Percentiles rank a stretch among this genome's conserved stretches.
phyloP scores from a whole-genome alignment of 352 stramenopile species.

The Poterioochromonas sp. region DNA sequence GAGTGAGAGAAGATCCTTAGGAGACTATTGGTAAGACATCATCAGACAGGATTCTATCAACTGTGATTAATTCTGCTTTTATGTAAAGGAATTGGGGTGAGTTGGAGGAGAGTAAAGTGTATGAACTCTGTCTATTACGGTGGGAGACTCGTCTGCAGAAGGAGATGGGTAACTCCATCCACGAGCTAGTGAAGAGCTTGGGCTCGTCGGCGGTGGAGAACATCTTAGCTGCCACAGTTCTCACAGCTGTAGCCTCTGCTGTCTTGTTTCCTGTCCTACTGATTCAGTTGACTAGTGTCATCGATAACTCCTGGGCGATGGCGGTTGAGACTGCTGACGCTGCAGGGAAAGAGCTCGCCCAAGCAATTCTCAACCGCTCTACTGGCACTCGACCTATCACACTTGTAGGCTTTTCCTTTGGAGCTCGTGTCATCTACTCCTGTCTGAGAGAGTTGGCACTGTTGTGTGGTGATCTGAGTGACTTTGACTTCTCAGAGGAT shows the following conservation, averaged over 20 bases:
- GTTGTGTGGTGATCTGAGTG: too few species aligned
- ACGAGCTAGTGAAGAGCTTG: not conserved
- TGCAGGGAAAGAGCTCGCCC: slow-evolving; percentile 9
- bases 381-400: not conserved
- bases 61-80: too few species aligned
- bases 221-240: not conserved
- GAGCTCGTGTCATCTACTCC: slow-evolving; percentile 16
- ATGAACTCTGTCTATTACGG: not conserved
- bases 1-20: too few species aligned
- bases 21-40: too few species aligned
- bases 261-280: not conserved
- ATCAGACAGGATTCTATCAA: too few species aligned
- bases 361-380: not conserved
- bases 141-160: slow-evolving; percentile 12
- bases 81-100: not conserved
- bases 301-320: slow-evolving; percentile 6
- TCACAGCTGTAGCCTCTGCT: slow-evolving; percentile 3
- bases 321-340: slow-evolving; percentile 1
- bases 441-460: slow-evolving; percentile 11
- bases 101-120: not conserved
- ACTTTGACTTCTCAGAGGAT: not conserved
- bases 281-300: not conserved
- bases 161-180: not conserved
- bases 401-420: slow-evolving; percentile 4
- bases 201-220: not conserved